phyloP scores from a whole-genome alignment of 73 alveolate species.

The Blepharisma stoltei region DNA sequence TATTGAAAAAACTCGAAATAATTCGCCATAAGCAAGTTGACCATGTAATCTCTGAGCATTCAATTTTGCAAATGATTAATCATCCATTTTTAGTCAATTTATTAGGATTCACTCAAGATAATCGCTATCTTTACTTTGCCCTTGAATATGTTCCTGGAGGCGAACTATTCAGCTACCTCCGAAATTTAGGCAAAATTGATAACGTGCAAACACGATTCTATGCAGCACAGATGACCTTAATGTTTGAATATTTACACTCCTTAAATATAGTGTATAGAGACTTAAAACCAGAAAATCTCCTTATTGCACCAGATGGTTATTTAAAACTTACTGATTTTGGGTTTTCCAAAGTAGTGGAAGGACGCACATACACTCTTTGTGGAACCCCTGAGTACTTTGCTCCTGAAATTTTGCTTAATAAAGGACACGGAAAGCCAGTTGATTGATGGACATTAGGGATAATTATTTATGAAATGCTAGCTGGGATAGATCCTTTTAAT shows the following conservation, averaged over 20 bases:
- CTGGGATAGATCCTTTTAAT: conserved; percentile 87
- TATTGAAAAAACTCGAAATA: conserved; percentile 90
- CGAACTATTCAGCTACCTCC: conserved; percentile 84
- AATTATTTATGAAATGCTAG: conserved; percentile 91
- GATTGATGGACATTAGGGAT: conserved; percentile 95
- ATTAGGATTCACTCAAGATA: conserved; percentile 84
- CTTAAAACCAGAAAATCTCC: conserved; percentile 56
- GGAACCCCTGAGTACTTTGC: conserved; percentile 68
- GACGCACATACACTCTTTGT: conserved; percentile 64
- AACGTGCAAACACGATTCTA: conserved; percentile 45
- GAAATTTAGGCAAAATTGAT: conserved; percentile 76
- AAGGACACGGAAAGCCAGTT: conserved; percentile 81
- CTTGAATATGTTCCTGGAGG: conserved; percentile 94
- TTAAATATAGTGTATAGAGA: conserved; percentile 54
- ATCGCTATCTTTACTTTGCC: conserved; percentile 79
- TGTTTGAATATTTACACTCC: conserved; percentile 61
- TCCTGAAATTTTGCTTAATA: conserved; percentile 60
- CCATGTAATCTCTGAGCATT: conserved; percentile 94
- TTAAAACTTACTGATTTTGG: conserved; percentile 61
- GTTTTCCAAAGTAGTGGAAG: conserved; percentile 61
- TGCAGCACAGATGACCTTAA: conserved; percentile 54
- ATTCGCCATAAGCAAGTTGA: conserved; percentile 90
- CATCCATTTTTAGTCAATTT: conserved; percentile 93
- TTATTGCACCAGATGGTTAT: conserved; percentile 46
- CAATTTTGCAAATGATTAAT: conserved; percentile 83